Evolutionary conservation across 352 stramenopile genomes (phyloP).

Genomic region (Phytophthora chlamydospora): DNA sequence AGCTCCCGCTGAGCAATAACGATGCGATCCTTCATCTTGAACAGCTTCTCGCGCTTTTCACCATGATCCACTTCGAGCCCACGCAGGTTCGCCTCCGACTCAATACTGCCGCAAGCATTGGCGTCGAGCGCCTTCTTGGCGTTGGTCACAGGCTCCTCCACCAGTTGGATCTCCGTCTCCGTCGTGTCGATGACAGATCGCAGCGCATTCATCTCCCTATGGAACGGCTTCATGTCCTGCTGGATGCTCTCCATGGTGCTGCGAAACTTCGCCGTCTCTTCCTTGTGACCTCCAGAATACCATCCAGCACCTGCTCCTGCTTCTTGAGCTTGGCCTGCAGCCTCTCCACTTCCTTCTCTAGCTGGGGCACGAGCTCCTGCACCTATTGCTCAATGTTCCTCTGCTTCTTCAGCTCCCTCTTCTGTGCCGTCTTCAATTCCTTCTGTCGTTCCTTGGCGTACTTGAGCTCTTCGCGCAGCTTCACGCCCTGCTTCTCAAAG

Average conservation of each 20-base stretch:
- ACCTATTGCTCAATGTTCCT: slow-evolving; percentile 83
- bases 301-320: slow-evolving; percentile 91
- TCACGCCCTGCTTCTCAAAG: slow-evolving; percentile 98
- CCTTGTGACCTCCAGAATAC: slow-evolving; percentile 78
- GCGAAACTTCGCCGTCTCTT: slow-evolving; percentile 73
- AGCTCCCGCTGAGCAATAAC: slow-evolving; percentile 86
- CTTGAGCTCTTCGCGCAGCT: slow-evolving; percentile 97
- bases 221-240: slow-evolving; percentile 80
- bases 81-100: slow-evolving; percentile 61
- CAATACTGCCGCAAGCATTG: slow-evolving; percentile 57
- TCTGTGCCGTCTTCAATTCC: slow-evolving; percentile 90
- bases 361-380: slow-evolving; percentile 83
- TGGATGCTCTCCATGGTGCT: slow-evolving; percentile 79
- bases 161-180: slow-evolving; percentile 80
- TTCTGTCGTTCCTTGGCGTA: slow-evolving; percentile 93
- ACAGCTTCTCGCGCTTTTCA: slow-evolving; percentile 60
- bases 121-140: slow-evolving; percentile 84
- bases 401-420: slow-evolving; percentile 93
- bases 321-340: slow-evolving; percentile 75
- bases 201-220: slow-evolving; percentile 72
- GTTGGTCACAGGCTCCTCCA: slow-evolving; percentile 72
- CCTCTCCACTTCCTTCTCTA: slow-evolving; percentile 86
- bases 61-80: slow-evolving; percentile 69
- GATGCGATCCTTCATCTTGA: slow-evolving; percentile 71
- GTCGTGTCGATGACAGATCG: slow-evolving; percentile 82